These are phyloP conservation scores for Sugiyamaella marilandica DNA, from an alignment of 805 yeast genomes.

Conservation along the genomic window DNA sequence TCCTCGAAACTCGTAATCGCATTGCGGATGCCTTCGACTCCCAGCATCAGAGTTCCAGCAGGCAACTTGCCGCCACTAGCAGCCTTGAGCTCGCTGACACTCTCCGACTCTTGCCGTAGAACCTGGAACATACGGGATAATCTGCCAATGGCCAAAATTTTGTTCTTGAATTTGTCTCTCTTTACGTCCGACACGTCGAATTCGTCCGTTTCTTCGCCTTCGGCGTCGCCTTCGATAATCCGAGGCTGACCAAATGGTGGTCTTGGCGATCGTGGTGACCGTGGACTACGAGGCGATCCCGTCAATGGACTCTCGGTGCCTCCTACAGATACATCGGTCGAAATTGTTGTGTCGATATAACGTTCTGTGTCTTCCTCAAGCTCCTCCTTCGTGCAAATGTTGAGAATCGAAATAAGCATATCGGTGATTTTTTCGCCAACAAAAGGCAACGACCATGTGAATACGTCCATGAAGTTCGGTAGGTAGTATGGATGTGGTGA, in stretches of 20 bases:
- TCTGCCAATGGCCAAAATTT: constrained; percentile 93
- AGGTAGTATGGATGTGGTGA: constrained; percentile 96
- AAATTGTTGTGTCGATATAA: background rate
- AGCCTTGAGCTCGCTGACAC: constrained; percentile 71
- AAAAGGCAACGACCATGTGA: constrained; percentile 95
- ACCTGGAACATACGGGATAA: constrained; percentile 89
- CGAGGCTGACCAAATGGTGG: constrained; percentile 1
- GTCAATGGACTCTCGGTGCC: background rate
- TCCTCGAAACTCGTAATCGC: constrained; percentile 73
- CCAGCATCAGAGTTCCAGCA: constrained; percentile 77
- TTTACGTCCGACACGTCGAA: constrained; percentile 15
- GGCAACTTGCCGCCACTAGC: constrained; percentile 76
- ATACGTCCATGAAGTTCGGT: constrained; percentile 95
- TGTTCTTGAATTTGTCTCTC: constrained; percentile 63
- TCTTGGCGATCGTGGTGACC: constrained; percentile 4
- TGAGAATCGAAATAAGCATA: constrained; percentile 81
- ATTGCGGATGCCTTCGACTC: constrained; percentile 69
- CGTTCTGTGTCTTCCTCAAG: constrained; percentile 53
- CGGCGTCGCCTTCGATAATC: constrained; percentile 20
- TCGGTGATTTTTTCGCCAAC: constrained; percentile 96
- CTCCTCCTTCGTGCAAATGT: constrained; percentile 94
- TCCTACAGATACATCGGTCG: background rate
- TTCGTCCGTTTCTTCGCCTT: constrained; percentile 9
- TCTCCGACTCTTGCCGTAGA: constrained; percentile 81
- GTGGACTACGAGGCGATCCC: background rate